Evolutionary conservation across 495 filamentous ascomycete genomes (phyloP), one percentile per base, ranked within the genome.

Genomic region (Niebla homalea): DNA sequence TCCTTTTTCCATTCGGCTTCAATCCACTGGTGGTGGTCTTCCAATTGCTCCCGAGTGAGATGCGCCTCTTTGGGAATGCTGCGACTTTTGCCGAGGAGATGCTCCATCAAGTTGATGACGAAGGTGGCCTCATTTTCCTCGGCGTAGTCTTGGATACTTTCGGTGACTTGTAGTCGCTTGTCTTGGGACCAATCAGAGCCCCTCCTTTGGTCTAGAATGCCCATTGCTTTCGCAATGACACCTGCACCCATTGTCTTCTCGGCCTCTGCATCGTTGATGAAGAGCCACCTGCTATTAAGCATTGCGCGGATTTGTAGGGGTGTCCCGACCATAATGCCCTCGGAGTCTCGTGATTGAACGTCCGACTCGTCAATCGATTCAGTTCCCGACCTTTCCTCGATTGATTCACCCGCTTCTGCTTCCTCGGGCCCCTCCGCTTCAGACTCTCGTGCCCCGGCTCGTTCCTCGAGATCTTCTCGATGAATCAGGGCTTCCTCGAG

Each of bases 1-100:
- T 49, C 36, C 15, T 49, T 41, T 22, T 22, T 22, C 47, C 36
- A 49, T n/a, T 18, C 36, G 32, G 15, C n/a, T 43, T 49, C 36
- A 41, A 49, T 25, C 47, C 36, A 49, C 15, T 49, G 21, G 19
- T 16, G 18, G 19, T 42, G 11, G 7, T 39, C 2, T 35, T 32
- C 47, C 36, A 32, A n/a, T 18, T 49, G 16, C 16, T 49, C 46
- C 36, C 18, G 29, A 18, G 21, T 46, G 19, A 49, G 46, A 11
- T 43, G n/a, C n/a, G n/a, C n/a, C n/a, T n/a, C n/a, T n/a, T n/a
- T n/a, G n/a, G n/a, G n/a, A n/a, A n/a, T n/a, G n/a, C n/a, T 42
- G 21, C 39, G 11, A 14, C 8, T 22, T 8, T 19, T 19, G 15
- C 39, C 39, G 1, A 0, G 21, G 21, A 42, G 39, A 18, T 18